Evolutionary conservation across 2,329 filamentous ascomycete species (phyloP).

Genomic region (Phyllosticta ampelicida): DNA sequence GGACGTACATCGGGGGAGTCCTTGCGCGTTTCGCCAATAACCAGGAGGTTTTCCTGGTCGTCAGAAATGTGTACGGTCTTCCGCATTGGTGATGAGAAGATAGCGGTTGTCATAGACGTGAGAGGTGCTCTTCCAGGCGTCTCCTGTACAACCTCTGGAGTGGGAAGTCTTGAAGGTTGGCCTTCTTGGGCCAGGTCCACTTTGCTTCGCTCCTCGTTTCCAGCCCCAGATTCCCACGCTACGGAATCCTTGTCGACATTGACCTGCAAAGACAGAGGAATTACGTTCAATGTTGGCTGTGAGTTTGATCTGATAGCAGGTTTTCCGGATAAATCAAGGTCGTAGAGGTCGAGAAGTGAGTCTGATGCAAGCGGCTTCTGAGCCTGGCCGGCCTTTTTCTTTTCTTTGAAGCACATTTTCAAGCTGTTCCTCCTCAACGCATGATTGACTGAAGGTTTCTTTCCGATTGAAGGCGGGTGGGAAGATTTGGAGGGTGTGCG

Average conservation of each 20-base stretch:
- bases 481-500: neutral
- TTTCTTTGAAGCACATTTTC: neutral
- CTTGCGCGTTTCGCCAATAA: neutral
- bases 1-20: neutral
- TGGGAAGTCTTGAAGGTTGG: neutral
- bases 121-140: neutral
- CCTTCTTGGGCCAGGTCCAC: neutral
- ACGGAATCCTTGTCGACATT: neutral
- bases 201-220: neutral
- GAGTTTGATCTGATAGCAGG: neutral
- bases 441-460: neutral
- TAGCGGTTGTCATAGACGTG: neutral
- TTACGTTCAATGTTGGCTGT: neutral
- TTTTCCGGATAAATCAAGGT: neutral
- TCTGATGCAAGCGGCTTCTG: neutral
- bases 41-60: neutral
- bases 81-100: neutral
- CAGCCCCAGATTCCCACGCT: neutral
- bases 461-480: neutral
- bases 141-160: neutral
- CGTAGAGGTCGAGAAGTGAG: neutral
- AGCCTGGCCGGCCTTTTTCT: neutral
- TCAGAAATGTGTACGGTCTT: neutral
- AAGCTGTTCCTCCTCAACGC: neutral
- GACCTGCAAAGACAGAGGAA: neutral